Evolutionary conservation across 2,329 filamentous ascomycete species (phyloP), one percentile per base, ranked within the genome.

Genomic region (Ploettnerulaceae sp.): DNA sequence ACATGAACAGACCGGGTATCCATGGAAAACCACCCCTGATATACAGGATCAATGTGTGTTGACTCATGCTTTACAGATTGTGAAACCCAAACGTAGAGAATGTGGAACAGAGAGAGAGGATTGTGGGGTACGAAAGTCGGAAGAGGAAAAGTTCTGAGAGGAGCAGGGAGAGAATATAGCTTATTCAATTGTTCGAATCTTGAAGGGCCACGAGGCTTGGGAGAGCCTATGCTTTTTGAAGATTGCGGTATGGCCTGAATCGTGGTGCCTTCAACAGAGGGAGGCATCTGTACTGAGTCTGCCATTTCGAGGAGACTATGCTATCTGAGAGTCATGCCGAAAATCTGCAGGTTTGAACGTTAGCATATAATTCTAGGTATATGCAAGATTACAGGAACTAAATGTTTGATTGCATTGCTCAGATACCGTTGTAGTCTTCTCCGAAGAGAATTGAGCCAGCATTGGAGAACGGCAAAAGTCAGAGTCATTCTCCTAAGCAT

Each of bases 391-490:
- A 3, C 17, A 24, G 32, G 42, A 43, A 41, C 18, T 22, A 34
- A 46, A 15, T 37, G 17, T 17, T 47, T 59, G 41, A 65, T 66
- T 63, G 53, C 50, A 61, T 67, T 73, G 76, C 77, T 93, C 87
- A 93, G 87, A 93, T 93, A 93, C 87, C 87, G 87, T 93, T 91
- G 86, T 93, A 93, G 87, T 93, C 86, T 86, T 67, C 62, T 65
- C 62, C 48, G 51, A 52, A 63, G 67, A 84, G 82, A 79, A 75
- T 76, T 72, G 72, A 75, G 71, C 77, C 69, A 70, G 74, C 81
- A 84, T 69, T 56, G 76, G 79, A 77, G 71, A 73, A 75, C 74
- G 71, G 71, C 66, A 70, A 66, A 66, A 66, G 63, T 65, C 61
- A 66, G 59, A 64, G 63, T 60, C 60, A 58, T 60, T 37, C 57